These are phyloP conservation scores for Neurospora sp. DNA, from an alignment of 495 filamentous ascomycete species.

Conservation along the genomic window DNA sequence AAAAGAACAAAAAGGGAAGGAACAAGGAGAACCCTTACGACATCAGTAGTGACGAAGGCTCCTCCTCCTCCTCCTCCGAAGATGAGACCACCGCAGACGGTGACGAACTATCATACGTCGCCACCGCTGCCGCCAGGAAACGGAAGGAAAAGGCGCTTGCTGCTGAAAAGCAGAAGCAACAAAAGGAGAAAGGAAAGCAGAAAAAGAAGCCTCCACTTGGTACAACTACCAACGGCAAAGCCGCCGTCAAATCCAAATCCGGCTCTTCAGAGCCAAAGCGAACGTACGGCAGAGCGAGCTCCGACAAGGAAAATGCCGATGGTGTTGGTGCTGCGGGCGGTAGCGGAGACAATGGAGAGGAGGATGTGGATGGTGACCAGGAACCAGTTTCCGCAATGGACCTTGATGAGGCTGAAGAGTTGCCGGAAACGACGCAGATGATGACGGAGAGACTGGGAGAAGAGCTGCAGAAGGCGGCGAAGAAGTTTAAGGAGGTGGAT, in stretches of 20 bases:
- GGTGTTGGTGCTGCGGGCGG: constrained; percentile 7
- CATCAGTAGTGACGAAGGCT: constrained; percentile 16
- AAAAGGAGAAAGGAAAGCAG: not conserved
- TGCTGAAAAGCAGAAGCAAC: not conserved
- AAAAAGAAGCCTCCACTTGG: constrained; percentile 2
- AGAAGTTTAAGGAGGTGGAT: constrained; percentile 44
- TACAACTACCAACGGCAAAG: constrained; percentile 5
- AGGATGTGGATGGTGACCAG: constrained; percentile 11
- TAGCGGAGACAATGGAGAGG: constrained; percentile 5
- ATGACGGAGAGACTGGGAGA: constrained; percentile 24
- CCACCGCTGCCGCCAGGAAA: constrained; percentile 8
- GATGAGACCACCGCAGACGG: constrained; percentile 3
- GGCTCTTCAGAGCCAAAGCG: not conserved
- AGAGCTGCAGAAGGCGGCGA: constrained; percentile 35
- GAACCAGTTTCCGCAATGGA: not conserved
- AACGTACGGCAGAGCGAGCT: constrained; percentile 2
- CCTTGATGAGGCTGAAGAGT: constrained; percentile 4
- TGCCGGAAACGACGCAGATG: constrained; percentile 14
- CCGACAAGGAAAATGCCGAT: constrained; percentile 34
- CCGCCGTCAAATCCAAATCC: not conserved
- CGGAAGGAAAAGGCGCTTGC: not conserved
- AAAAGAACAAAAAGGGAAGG: constrained; percentile 12
- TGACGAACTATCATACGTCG: constrained; percentile 30
- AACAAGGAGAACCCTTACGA: constrained; percentile 12
- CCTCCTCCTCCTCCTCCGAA: constrained; percentile 15